A percentile compares a stretch with the other conserved stretches of the same genome.
Conservation (phyloP, 2,329 filamentous ascomycete species). For the Paecilomyces niveus region DNA sequence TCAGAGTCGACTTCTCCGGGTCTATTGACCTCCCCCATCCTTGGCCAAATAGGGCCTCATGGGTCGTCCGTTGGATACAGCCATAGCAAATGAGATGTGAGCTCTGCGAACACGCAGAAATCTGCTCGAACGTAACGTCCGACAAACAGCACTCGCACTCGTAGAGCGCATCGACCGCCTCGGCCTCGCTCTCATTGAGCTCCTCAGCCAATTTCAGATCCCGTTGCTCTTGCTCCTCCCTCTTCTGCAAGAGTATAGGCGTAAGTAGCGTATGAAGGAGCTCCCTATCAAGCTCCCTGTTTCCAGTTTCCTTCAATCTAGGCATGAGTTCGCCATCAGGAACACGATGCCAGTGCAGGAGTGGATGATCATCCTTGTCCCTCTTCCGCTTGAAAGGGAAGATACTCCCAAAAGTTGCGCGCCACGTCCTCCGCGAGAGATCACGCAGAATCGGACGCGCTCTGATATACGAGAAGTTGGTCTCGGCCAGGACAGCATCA, state of each 20-base stretch:
- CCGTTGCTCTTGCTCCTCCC: conserved; percentile 27
- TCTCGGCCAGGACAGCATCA: conserved; percentile 41
- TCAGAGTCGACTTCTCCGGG: conserved; percentile 62
- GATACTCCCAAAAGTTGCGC: conserved; percentile 36
- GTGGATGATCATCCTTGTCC: conserved; percentile 31
- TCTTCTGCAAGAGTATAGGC: conserved; percentile 28
- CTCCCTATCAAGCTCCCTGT: conserved; percentile 37
- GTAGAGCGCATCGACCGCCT: conserved; percentile 33
- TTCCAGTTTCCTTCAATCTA: conserved; percentile 35
- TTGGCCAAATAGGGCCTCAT: conserved; percentile 87
- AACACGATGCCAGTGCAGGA: conserved; percentile 32
- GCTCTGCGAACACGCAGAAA: conserved; percentile 36
- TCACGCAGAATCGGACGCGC: conserved; percentile 38
- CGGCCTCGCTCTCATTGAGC: conserved; percentile 38
- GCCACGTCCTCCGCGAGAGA: conserved; percentile 38
- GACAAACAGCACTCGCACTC: conserved; percentile 44
- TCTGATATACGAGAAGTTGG: conserved; percentile 39
- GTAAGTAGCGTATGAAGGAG: conserved; percentile 29
- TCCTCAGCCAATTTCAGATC: conserved; percentile 35
- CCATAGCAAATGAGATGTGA: conserved; percentile 50
- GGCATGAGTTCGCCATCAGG: conserved; percentile 25
- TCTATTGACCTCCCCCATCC: conserved; percentile 80
- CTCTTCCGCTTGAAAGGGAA: conserved; percentile 36
- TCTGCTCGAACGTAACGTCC: conserved; percentile 42
- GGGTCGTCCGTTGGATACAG: conserved; percentile 74